These are phyloP conservation scores for Gamarada debralockiae DNA, from an alignment of 495 filamentous ascomycete genomes.

Conservation along the genomic window DNA sequence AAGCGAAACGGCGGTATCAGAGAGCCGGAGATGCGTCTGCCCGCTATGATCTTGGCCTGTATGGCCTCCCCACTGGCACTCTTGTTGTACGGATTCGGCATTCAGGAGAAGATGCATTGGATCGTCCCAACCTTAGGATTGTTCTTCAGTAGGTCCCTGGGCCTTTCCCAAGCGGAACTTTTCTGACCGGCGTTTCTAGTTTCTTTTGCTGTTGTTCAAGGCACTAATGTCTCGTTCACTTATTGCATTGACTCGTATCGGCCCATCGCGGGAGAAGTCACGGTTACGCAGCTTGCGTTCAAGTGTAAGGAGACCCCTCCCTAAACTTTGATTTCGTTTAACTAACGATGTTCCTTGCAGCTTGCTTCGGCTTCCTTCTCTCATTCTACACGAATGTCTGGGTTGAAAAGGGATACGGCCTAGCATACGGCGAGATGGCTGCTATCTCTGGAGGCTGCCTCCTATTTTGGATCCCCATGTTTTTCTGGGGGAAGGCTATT, in stretches of 20 bases:
- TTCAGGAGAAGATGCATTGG: slow-evolving; percentile 44
- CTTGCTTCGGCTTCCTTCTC: slow-evolving; percentile 50
- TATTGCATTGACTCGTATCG: slow-evolving; percentile 51
- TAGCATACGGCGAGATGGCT: slow-evolving; percentile 48
- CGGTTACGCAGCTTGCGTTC: slow-evolving; percentile 44
- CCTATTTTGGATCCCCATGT: slow-evolving; percentile 39
- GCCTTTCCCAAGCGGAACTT: not conserved
- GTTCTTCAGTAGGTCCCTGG: slow-evolving; percentile 28
- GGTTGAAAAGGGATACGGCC: slow-evolving; percentile 41
- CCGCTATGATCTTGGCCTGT: slow-evolving; percentile 37
- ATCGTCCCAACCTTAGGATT: slow-evolving; percentile 48
- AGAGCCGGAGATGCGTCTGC: slow-evolving; percentile 51
- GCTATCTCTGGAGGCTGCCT: slow-evolving; percentile 38
- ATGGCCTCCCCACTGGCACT: slow-evolving; percentile 41
- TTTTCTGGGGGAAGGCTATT: slow-evolving; percentile 42
- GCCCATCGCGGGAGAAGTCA: slow-evolving; percentile 47
- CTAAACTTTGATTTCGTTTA: too few species aligned
- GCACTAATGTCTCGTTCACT: slow-evolving; percentile 44
- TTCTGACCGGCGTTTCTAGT: slow-evolving; percentile 28
- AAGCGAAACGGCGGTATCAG: slow-evolving; percentile 44
- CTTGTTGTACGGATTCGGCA: slow-evolving; percentile 47
- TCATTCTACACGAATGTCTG: slow-evolving; percentile 54
- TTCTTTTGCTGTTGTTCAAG: slow-evolving; percentile 47
- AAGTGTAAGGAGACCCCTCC: slow-evolving; percentile 38
- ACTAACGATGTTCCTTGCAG: too few species aligned